phyloP scores from a whole-genome alignment of 441 rosid species.

The Bruguiera hainesii region DNA sequence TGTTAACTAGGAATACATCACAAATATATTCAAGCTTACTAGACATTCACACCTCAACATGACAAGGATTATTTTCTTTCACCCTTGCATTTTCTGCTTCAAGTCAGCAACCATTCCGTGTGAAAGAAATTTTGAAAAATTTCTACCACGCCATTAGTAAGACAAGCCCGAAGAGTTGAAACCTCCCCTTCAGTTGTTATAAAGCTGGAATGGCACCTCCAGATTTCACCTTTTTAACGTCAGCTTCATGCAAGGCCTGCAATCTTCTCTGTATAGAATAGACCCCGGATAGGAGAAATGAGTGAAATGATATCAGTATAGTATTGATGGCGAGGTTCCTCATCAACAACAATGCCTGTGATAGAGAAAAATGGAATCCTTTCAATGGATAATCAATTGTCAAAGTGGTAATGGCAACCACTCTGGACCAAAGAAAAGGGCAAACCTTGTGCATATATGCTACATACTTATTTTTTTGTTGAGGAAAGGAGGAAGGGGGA shows the following conservation, averaged over 20 bases:
- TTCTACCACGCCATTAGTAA: no score
- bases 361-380: constrained; percentile 15
- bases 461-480: background rate
- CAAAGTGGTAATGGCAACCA: background rate
- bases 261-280: constrained; percentile 45
- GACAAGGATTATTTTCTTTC: background rate
- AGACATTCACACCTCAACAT: background rate
- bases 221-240: constrained; percentile 20
- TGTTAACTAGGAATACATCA: constrained; percentile 5
- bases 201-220: constrained; percentile 24
- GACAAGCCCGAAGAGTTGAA: no score
- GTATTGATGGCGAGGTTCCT: constrained; percentile 82
- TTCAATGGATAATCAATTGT: background rate
- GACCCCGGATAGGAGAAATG: background rate
- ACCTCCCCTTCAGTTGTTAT: constrained; percentile 11
- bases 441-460: background rate
- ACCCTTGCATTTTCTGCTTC: background rate
- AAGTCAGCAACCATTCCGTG: background rate
- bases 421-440: background rate
- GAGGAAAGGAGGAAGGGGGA: no score
- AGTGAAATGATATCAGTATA: constrained; percentile 16
- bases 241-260: constrained; percentile 37
- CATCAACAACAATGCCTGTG: constrained; percentile 81
- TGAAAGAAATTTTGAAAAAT: no score
- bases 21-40: constrained; percentile 1